Evolutionary conservation across 1,284 basidiomycete species (phyloP), one percentile per base, ranked within the genome.

Genomic region (Sporisorium iseilematis-ciliati): DNA sequence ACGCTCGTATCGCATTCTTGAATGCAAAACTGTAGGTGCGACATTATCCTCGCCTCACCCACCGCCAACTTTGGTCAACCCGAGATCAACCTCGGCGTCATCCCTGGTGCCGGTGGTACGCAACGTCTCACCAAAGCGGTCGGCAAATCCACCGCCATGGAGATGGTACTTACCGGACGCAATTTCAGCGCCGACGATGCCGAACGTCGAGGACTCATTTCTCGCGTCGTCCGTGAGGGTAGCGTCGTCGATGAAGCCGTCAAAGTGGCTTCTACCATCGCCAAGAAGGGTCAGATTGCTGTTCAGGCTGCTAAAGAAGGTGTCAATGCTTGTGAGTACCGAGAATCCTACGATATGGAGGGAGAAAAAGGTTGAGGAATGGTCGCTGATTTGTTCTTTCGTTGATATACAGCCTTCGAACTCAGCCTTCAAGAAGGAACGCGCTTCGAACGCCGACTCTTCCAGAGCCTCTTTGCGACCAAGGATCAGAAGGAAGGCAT

Each of bases 401-500:
- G 25, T 25, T 18, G 18, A 25, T 29, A 11, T 29, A 43, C 65
- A 80, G 40, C 95, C 35, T 92, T 91, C 80, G 95, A 99, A 82
- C 86, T 94, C 70, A 89, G 90, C 6, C 88, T 99, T 53, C 87
- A 89, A 11, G 92, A 97, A 84, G 97, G 96, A 1, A 86, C 97
- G 76, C 89, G 91, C 71, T 91, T 95, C 78, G 96, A 99, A 87
- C 89, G 94, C 70, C 89, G 94, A 77, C 87, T 96, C 55, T 98
- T 98, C 92, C 93, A 98, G 81, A 89, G 91, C 56, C 87, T 96
- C 73, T 99, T 99, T 81, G 94, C 94, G 18, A 98, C 96, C 42
- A 90, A 92, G 70, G 96, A 99, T 86, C 96, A 98, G 88, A 98
- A 98, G 89, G 95, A 98, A 87, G 94, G 95, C 26, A 98, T 97